Base-by-base conservation (phyloP, 129 eudicot species). In the Lactuca sativa region DNA sequence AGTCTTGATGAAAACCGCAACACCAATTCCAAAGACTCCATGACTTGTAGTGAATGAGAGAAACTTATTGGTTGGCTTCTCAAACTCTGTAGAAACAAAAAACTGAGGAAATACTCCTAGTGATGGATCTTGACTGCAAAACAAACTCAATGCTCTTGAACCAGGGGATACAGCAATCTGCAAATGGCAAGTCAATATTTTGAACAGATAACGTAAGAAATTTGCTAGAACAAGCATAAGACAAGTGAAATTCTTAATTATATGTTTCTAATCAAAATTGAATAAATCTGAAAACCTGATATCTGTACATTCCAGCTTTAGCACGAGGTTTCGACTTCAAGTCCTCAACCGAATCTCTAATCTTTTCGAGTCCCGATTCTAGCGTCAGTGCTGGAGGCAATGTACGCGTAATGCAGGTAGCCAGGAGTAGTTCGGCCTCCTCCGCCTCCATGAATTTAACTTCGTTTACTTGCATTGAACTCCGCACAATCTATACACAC, bases 101-200 rank as follows among this genome's bases (percentile, higher is more conserved):
- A 93, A 89, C 76, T 85, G 87, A 80, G 98, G 98, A 85, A 85
- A 93, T 37, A 87, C 86, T 55, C 57, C 80, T 9, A 88, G 81
- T 64, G 88, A 67, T 56, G 81, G 82, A 40, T 88, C 82, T 80
- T 89, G 95, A 66, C 88, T 66, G 78, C 90, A 85, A 81, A 93
- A 93, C 95, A 87, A 93, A 72, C 67, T 61, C 71, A 89, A 81
- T 32, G 99, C 88, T 75, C 81, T 89, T 62, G 97, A 83, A 78
- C 92, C 84, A 55, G 99, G 99, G 49, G 97, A 86, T 48, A 93
- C 99, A 71, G 88, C 85, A 83, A 93, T 82, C 99, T 93, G 67
- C 71, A 64, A 37, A 67, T 60, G 51, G 52, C 4, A 44, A 10
- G 3, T 44, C 2, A 47, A 47, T 47, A 47, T 10, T 47, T 47